Evolutionary conservation across 768 basidiomycete genomes (phyloP).

Genomic region (Phanerochaete carnosa): DNA sequence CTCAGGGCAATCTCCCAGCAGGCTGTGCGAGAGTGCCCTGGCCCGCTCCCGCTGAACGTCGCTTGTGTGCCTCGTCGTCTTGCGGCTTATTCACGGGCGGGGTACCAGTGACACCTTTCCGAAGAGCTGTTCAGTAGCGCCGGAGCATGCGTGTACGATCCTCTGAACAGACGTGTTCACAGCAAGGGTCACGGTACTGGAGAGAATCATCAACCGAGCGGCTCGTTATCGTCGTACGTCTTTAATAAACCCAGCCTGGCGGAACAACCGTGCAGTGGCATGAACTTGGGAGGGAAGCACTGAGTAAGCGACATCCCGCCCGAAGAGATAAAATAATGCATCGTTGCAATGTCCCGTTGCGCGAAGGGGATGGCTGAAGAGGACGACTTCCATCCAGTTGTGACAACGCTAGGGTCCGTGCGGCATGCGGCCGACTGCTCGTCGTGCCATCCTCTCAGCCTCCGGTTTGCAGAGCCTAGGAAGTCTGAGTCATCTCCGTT

Average conservation of each 20-base stretch:
- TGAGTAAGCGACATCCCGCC: neutral
- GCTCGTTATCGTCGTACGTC: neutral
- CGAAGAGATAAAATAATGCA: too few relatives aligned
- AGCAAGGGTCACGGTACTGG: neutral
- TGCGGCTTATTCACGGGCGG: neutral
- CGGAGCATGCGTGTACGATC: neutral
- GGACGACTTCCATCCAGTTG: too few relatives aligned
- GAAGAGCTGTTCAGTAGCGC: neutral
- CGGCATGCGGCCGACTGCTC: too few relatives aligned
- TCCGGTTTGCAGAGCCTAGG: too few relatives aligned
- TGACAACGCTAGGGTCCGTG: too few relatives aligned
- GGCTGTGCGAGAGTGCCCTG: neutral
- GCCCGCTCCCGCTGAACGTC: neutral
- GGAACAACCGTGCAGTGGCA: neutral
- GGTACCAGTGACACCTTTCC: neutral
- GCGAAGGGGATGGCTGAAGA: too few relatives aligned
- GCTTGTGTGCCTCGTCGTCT: neutral
- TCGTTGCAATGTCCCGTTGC: too few relatives aligned
- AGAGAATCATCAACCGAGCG: neutral
- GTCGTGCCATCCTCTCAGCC: too few relatives aligned
- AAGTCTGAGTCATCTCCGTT: too few relatives aligned
- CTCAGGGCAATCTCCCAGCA: neutral
- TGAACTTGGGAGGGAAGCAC: neutral
- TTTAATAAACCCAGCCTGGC: neutral
- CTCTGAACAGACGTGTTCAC: neutral